Percentiles rank a stretch among this genome's conserved stretches.
Conservation (phyloP, 2,329 filamentous ascomycete genomes). For the Niveomyces coronatus region DNA sequence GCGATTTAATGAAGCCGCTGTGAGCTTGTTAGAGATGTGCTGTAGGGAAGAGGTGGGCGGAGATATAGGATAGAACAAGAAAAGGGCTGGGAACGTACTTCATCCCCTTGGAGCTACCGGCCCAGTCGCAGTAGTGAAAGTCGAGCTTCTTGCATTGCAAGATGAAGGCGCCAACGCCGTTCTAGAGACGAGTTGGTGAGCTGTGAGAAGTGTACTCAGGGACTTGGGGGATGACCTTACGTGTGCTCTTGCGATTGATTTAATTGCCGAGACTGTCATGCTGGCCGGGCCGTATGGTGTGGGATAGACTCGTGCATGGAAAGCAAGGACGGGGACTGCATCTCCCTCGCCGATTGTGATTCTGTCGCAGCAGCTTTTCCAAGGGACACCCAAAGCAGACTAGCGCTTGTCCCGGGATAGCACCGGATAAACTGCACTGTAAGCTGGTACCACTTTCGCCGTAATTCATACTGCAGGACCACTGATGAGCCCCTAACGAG, state of each 20-base stretch:
- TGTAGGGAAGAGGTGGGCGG: no score
- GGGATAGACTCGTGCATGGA: conserved; percentile 16
- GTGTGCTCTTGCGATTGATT: conserved; percentile 41
- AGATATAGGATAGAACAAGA: no score
- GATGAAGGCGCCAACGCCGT: conserved; percentile 94
- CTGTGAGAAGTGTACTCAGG: no score
- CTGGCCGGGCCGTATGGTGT: conserved; percentile 21
- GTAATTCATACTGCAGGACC: background rate
- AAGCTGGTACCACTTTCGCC: background rate
- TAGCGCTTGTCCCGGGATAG: conserved; percentile 8
- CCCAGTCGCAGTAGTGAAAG: conserved; percentile 96
- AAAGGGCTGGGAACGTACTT: conserved; percentile 48
- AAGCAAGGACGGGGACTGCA: conserved; percentile 13
- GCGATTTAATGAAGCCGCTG: conserved; percentile 71
- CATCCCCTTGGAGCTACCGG: conserved; percentile 88
- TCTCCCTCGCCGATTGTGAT: background rate
- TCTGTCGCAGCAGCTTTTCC: no score
- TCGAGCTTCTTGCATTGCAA: conserved; percentile 93
- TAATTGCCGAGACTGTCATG: conserved; percentile 47
- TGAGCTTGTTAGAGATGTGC: conserved; percentile 19
- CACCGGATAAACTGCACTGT: conserved; percentile 9
- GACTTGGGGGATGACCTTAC: no score
- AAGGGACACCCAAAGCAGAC: conserved; percentile 10
- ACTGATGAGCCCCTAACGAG: background rate
- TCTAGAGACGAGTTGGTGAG: conserved; percentile 45